Evolutionary conservation across 768 basidiomycete genomes (phyloP).

Genomic region (Leucogyrophana mollusca): DNA sequence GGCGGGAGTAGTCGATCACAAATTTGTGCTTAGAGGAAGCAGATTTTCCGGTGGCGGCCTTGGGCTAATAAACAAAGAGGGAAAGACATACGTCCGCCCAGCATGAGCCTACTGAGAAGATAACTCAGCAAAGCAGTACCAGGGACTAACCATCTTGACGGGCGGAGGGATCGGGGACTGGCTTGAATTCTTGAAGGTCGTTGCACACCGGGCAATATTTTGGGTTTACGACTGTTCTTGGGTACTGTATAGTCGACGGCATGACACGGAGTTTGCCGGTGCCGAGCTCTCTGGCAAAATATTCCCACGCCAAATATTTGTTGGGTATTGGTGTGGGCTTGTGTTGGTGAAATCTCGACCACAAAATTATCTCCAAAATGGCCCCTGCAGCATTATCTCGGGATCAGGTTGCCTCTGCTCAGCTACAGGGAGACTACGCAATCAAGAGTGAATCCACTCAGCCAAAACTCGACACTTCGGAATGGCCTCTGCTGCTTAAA

Average conservation of each 20-base stretch:
- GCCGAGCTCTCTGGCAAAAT: conserved; percentile 2
- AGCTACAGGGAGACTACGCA: conserved; percentile 70
- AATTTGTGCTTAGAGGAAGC: conserved; percentile 70
- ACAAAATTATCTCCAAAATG: conserved; percentile 10
- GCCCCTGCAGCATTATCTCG: conserved; percentile 43
- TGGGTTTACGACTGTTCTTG: conserved; percentile 18
- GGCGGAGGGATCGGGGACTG: conserved; percentile 10
- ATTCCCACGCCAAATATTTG: conserved; percentile 19
- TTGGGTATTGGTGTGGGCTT: too few species aligned
- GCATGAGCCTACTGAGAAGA: conserved; percentile 89
- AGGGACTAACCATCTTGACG: conserved; percentile 70
- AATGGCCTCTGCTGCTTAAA: conserved; percentile 98
- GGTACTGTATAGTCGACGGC: conserved; percentile 53
- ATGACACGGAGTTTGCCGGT: conserved; percentile 9
- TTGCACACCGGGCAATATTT: background rate
- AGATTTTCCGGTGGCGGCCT: conserved; percentile 53
- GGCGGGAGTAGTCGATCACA: conserved; percentile 82
- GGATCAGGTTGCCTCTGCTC: conserved; percentile 71
- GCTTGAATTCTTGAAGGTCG: conserved; percentile 27
- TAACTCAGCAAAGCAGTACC: conserved; percentile 85
- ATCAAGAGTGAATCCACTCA: conserved; percentile 77
- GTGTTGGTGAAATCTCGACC: background rate
- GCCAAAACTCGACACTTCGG: conserved; percentile 87
- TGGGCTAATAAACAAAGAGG: conserved; percentile 46
- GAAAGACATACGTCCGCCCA: conserved; percentile 32